These are phyloP conservation scores for Botrytis deweyae DNA, from an alignment of 2,329 filamentous ascomycete genomes.

Conservation along the genomic window DNA sequence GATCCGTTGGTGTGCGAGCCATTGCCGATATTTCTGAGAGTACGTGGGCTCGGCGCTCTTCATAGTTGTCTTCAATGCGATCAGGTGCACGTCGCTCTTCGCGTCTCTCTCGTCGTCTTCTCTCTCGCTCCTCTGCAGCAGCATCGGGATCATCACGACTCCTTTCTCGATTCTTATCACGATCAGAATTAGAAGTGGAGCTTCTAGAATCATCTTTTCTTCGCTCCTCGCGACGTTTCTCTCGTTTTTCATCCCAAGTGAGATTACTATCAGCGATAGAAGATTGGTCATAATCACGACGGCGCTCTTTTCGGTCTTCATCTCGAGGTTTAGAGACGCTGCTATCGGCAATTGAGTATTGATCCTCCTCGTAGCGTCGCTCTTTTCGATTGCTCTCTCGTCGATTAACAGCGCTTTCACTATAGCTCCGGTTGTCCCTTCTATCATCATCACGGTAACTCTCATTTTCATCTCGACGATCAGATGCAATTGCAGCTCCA, in stretches of 20 bases:
- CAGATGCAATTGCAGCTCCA: constrained; percentile 48
- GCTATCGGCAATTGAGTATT: constrained; percentile 32
- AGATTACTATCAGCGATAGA: constrained; percentile 25
- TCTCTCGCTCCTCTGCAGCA: constrained; percentile 34
- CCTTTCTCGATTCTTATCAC: constrained; percentile 35
- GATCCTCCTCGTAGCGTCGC: constrained; percentile 29
- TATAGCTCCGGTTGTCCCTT: constrained; percentile 23
- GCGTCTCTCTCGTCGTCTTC: constrained; percentile 41
- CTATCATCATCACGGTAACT: constrained; percentile 29
- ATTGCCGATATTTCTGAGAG: constrained; percentile 34
- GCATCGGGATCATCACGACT: constrained; percentile 36
- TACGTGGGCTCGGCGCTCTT: constrained; percentile 34
- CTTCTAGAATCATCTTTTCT: constrained; percentile 27
- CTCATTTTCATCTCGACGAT: constrained; percentile 37
- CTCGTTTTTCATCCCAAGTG: constrained; percentile 8
- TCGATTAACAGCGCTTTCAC: constrained; percentile 25
- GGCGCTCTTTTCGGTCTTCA: constrained; percentile 28
- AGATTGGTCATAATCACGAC: constrained; percentile 11
- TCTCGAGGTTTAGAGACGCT: constrained; percentile 33
- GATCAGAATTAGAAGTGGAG: constrained; percentile 27
- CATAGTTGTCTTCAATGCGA: constrained; percentile 27
- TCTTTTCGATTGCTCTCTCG: constrained; percentile 27
- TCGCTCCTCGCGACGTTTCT: constrained; percentile 31
- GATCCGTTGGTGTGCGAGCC: constrained; percentile 42
- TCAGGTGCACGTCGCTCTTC: constrained; percentile 32